These are phyloP conservation scores for Apiospora sp. DNA, from an alignment of 2,329 filamentous ascomycete genomes.

Conservation along the genomic window DNA sequence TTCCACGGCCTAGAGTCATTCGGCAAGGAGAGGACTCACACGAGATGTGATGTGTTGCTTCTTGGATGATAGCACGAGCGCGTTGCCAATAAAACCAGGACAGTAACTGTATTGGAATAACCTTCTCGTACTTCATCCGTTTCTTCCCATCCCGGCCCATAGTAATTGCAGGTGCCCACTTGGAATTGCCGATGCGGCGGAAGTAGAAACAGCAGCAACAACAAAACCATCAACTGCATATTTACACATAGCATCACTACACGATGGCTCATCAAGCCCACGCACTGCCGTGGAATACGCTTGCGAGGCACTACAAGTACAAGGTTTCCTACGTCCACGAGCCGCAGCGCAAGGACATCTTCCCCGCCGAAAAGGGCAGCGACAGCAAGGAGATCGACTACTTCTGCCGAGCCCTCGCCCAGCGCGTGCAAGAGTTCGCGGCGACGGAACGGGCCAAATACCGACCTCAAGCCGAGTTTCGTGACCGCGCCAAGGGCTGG, in stretches of 20 bases:
- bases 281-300: conserved; percentile 13
- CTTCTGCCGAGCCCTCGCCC: conserved; percentile 5
- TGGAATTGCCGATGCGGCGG: too few species aligned
- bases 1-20: not conserved
- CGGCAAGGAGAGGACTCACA: not conserved
- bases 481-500: not conserved
- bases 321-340: conserved; percentile 5
- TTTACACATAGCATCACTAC: not conserved
- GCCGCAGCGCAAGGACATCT: conserved; percentile 21
- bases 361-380: not conserved
- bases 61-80: not conserved
- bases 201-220: not conserved
- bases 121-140: too few species aligned
- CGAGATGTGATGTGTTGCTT: not conserved
- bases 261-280: conserved; percentile 18
- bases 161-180: not conserved
- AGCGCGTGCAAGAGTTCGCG: conserved; percentile 11
- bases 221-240: not conserved
- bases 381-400: conserved; percentile 22
- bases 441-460: conserved; percentile 8
- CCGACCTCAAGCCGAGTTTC: not conserved
- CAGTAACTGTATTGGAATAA: rapidly evolving
- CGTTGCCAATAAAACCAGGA: not conserved
- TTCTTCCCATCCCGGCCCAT: not conserved
- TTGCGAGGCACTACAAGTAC: conserved; percentile 13